Percentiles rank a stretch among this genome's conserved stretches.
Evolutionary conservation across 2,329 filamentous ascomycete genomes (phyloP).

Genomic region (Chaetomiaceae sp.): DNA sequence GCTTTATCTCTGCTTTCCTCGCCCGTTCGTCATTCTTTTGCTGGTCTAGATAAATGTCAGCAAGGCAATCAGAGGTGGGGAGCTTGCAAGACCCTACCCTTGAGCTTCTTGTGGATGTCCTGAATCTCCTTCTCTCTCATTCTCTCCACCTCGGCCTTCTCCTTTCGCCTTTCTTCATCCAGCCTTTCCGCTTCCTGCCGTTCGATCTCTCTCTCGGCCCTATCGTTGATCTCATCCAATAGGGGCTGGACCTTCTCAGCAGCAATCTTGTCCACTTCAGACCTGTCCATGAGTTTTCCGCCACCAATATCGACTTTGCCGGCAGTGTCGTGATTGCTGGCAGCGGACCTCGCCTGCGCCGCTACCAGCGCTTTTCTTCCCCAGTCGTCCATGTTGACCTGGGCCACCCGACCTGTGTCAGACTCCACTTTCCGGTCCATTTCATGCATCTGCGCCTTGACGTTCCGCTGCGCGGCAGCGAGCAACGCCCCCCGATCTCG

Average conservation of each 20-base stretch:
- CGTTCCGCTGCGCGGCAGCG: slow-evolving; percentile 77
- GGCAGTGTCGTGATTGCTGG: slow-evolving; percentile 51
- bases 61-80: not conserved
- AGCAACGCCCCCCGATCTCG: slow-evolving; percentile 72
- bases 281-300: slow-evolving; percentile 72
- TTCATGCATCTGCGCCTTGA: slow-evolving; percentile 69
- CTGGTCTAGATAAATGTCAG: slow-evolving; percentile 35
- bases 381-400: slow-evolving; percentile 69
- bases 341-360: slow-evolving; percentile 61
- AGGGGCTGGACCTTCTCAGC: slow-evolving; percentile 73
- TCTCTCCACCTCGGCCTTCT: slow-evolving; percentile 42
- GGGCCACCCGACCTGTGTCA: slow-evolving; percentile 69
- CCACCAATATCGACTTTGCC: slow-evolving; percentile 67
- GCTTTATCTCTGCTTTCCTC: slow-evolving; percentile 35
- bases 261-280: slow-evolving; percentile 76
- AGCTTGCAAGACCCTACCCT: slow-evolving; percentile 46
- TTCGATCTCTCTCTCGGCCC: slow-evolving; percentile 67
- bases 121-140: slow-evolving; percentile 50
- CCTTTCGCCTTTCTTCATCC: slow-evolving; percentile 51
- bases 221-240: slow-evolving; percentile 77
- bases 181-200: slow-evolving; percentile 58
- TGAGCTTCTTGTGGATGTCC: slow-evolving; percentile 51
- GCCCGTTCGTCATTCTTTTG: slow-evolving; percentile 45
- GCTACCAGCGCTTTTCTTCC: slow-evolving; percentile 69
- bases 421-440: slow-evolving; percentile 79